These are phyloP conservation scores for Dianthus caryophyllus DNA, from an alignment of 148 eudicot species.

Conservation along the genomic window DNA sequence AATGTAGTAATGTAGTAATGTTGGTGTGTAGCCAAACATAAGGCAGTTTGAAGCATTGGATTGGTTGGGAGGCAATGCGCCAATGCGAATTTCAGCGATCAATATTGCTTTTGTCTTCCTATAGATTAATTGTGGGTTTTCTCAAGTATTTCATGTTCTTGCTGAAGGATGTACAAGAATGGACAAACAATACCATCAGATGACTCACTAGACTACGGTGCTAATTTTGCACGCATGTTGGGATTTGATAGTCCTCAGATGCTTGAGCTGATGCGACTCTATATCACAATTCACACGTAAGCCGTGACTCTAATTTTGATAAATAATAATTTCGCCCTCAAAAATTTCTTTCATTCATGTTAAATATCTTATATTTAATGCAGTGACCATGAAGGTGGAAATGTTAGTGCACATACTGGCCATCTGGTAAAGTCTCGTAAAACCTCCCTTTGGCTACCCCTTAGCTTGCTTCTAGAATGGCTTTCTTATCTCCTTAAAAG, in stretches of 20 bases:
- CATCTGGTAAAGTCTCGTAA: conserved; percentile 58
- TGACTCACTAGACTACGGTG: conserved; percentile 91
- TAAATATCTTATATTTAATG: conserved; percentile 21
- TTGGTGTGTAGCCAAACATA: neutral
- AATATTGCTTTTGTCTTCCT: neutral
- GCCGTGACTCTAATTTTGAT: neutral
- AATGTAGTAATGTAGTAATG: neutral
- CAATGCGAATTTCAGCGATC: neutral
- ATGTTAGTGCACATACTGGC: conserved; percentile 97
- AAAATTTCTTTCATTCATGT: neutral
- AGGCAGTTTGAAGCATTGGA: neutral
- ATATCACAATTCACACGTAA: conserved; percentile 83
- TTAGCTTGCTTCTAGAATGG: neutral
- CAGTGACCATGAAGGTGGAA: conserved; percentile 99
- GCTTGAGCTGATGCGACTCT: conserved; percentile 96
- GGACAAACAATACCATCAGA: conserved; percentile 55
- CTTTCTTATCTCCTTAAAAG: neutral
- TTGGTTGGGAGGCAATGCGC: too few relatives aligned
- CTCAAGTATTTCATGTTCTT: conserved; percentile 14
- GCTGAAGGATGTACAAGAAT: conserved; percentile 79
- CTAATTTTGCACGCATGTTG: conserved; percentile 86
- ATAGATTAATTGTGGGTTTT: neutral
- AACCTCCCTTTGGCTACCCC: neutral
- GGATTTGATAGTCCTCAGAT: conserved; percentile 80
- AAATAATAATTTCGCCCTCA: neutral